Evolutionary conservation across 768 basidiomycete genomes (phyloP).

Genomic region (Lactarius deliciosus): DNA sequence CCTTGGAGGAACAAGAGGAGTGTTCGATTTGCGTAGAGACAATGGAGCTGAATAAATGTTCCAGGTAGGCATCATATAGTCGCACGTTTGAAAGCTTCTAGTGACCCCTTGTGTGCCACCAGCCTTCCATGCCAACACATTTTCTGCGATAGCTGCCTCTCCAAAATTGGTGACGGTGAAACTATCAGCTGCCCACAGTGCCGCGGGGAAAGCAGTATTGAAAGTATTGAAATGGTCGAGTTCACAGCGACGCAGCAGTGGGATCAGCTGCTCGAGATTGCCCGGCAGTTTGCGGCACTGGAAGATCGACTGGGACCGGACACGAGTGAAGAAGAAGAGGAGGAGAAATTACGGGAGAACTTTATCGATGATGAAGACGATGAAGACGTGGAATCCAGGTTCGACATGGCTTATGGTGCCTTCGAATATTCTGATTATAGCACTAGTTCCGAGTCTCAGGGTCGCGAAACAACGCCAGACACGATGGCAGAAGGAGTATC

Average conservation of each 20-base stretch:
- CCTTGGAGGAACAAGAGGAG: slow-evolving; percentile 40
- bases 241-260: slow-evolving; percentile 45
- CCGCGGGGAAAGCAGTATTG: slow-evolving; percentile 33
- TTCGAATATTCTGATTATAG: neutral
- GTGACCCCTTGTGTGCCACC: neutral
- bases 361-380: slow-evolving; percentile 36
- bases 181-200: slow-evolving; percentile 42
- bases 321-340: slow-evolving; percentile 46
- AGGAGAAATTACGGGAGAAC: slow-evolving; percentile 34
- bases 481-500: slow-evolving; percentile 3
- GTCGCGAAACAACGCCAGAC: slow-evolving; percentile 1
- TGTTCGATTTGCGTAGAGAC: slow-evolving; percentile 43
- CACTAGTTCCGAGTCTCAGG: neutral
- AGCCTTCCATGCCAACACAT: slow-evolving; percentile 48
- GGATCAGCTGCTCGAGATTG: slow-evolving; percentile 44
- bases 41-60: slow-evolving; percentile 38
- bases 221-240: slow-evolving; percentile 39
- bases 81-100: neutral
- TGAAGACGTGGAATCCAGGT: slow-evolving; percentile 17
- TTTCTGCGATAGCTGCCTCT: slow-evolving; percentile 42
- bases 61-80: slow-evolving; percentile 34
- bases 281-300: slow-evolving; percentile 41
- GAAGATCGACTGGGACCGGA: slow-evolving; percentile 40
- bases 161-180: slow-evolving; percentile 34
- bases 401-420: neutral